Percentiles rank a stretch among this genome's conserved stretches.
Evolutionary conservation across 129 eudicot species (phyloP).

Genomic region (Tagetes erecta): DNA sequence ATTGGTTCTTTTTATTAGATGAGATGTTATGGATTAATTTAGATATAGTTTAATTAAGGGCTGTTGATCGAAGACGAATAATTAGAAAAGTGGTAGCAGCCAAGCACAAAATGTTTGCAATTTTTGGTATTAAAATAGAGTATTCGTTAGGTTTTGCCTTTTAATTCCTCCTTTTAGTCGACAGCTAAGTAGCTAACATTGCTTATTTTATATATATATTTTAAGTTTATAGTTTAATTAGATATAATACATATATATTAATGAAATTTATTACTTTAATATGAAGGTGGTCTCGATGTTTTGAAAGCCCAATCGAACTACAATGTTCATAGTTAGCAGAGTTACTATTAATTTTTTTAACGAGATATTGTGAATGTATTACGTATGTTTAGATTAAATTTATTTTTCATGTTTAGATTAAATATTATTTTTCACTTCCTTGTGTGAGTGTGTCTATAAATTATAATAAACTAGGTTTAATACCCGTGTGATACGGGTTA

Average conservation of each 20-base stretch:
- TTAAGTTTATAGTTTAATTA: background rate
- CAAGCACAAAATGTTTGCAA: constrained; percentile 33
- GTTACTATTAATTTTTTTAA: too few species aligned
- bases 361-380: too few species aligned
- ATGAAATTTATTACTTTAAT: background rate
- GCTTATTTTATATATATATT: background rate
- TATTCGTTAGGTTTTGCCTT: constrained; percentile 25
- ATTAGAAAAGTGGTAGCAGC: constrained; percentile 33
- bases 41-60: background rate
- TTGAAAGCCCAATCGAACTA: too few species aligned
- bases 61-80: constrained; percentile 20
- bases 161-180: constrained; percentile 20
- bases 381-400: too few species aligned
- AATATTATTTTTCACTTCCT: too few species aligned
- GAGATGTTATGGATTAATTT: constrained; percentile 8
- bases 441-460: too few species aligned
- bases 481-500: too few species aligned
- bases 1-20: background rate
- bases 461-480: too few species aligned
- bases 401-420: too few species aligned
- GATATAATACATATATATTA: background rate
- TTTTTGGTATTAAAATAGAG: constrained; percentile 17
- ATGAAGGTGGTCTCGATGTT: too few species aligned
- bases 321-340: too few species aligned
- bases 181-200: constrained; percentile 30